Evolutionary conservation across 805 yeast genomes (phyloP), one percentile per base, ranked within the genome.

Genomic region (Wickerhamiella slavikovae): DNA sequence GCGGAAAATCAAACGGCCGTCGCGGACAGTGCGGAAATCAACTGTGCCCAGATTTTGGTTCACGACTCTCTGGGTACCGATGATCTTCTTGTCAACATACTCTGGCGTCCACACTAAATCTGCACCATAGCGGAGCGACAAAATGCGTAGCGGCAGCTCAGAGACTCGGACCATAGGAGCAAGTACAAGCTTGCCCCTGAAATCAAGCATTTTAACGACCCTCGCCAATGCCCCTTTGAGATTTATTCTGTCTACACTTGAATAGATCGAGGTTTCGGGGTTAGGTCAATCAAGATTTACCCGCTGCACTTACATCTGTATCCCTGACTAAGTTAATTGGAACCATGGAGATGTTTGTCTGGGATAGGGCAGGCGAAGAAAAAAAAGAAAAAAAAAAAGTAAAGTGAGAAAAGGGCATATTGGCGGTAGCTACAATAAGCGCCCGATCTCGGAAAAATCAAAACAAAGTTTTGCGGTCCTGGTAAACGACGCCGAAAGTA

Each of bases 81-180:
- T 44, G 22, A 89, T 51, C 48, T 80, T 82, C 48, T 73, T 77
- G 48, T 89, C 98, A 15, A 89, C 66, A 35, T 83, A 75, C 49
- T 89, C 98, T 0, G 98, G 98, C 11, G 73, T 68, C 98, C 98
- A 89, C 4, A 89, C 96, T 27, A 85, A 57, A 50, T 89, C 96
- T 0, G 94, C 93, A 3, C 94, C 95, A 47, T 78, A 62, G 38
- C 64, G 66, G 15, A 89, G 58, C 0, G 94, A 72, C 38, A 83
- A 48, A 5, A 85, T 59, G 32, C 98, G 60, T 6, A 82, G 72
- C 4, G 98, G 96, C 4, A 89, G 64, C 54, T 89, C 98, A 9
- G 96, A 93, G 24, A 85, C 76, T 21, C 98, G 61, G 29, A 85
- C 61, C 98, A 85, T 85, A 0, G 98, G 98, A 1, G 95, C 96